These are phyloP conservation scores for Calcarisporium arbuscula DNA, from an alignment of 2,329 filamentous ascomycete species.

Conservation along the genomic window DNA sequence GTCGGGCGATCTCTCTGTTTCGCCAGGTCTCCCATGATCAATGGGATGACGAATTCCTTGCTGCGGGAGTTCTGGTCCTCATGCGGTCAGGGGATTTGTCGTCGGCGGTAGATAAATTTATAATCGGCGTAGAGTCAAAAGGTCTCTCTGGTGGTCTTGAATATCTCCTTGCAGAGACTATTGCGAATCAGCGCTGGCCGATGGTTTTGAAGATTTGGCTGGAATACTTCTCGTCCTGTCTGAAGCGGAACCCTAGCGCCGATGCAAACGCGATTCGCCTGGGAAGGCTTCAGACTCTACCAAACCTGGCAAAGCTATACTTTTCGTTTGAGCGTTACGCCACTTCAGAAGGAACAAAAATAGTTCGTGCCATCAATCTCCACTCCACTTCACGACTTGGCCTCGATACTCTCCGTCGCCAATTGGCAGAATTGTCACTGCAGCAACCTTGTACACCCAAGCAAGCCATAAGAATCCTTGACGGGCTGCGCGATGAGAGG, in stretches of 20 bases:
- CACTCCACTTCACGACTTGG: slow-evolving; percentile 14
- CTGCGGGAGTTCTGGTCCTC: slow-evolving; percentile 34
- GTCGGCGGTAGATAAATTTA: slow-evolving; percentile 34
- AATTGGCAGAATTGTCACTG: slow-evolving; percentile 25
- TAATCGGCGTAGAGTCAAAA: slow-evolving; percentile 25
- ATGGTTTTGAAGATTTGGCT: slow-evolving; percentile 30
- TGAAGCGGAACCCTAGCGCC: slow-evolving; percentile 5
- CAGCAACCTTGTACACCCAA: slow-evolving; percentile 25
- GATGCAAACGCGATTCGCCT: slow-evolving; percentile 13
- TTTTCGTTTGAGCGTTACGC: slow-evolving; percentile 28
- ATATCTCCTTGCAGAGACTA: slow-evolving; percentile 33
- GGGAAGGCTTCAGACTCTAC: slow-evolving; percentile 17
- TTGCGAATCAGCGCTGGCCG: slow-evolving; percentile 31
- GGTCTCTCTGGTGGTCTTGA: slow-evolving; percentile 35
- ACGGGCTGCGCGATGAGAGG: slow-evolving; percentile 27
- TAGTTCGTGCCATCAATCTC: slow-evolving; percentile 16
- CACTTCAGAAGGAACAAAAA: slow-evolving; percentile 17
- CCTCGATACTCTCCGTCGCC: slow-evolving; percentile 21
- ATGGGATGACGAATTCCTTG: slow-evolving; percentile 36
- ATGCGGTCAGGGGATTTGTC: slow-evolving; percentile 31
- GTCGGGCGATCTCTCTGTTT: slow-evolving; percentile 40
- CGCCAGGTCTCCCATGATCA: slow-evolving; percentile 23
- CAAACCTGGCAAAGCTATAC: slow-evolving; percentile 23
- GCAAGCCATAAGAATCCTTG: slow-evolving; percentile 32
- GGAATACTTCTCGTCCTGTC: slow-evolving; percentile 21